Percentiles rank a stretch among this genome's conserved stretches.
Evolutionary conservation across 2,329 filamentous ascomycete species (phyloP).

Genomic region (Claviceps quebecensis): DNA sequence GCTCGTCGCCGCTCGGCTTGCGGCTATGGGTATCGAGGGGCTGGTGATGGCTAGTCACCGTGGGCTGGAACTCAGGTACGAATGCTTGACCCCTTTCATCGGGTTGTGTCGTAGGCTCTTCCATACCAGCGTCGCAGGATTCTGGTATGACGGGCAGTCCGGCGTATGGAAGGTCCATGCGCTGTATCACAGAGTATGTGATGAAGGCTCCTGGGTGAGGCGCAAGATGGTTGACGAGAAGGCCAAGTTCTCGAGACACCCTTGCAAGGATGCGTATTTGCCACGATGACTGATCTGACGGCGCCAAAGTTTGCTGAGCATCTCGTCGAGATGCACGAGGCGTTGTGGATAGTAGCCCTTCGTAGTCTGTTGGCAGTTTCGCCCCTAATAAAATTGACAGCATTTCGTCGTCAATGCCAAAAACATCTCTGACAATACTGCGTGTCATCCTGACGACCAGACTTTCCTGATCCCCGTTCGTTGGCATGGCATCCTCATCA

Average conservation of each 20-base stretch:
- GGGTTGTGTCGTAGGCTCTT: slow-evolving; percentile 13
- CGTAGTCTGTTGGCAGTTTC: slow-evolving; percentile 42
- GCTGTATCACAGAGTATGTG: slow-evolving; percentile 55
- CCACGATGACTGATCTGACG: slow-evolving; percentile 40
- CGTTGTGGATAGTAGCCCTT: slow-evolving; percentile 32
- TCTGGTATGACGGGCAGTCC: slow-evolving; percentile 56
- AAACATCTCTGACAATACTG: slow-evolving; percentile 74
- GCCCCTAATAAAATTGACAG: slow-evolving; percentile 83
- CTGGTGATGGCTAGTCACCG: slow-evolving; percentile 23
- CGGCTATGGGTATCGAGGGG: slow-evolving; percentile 23
- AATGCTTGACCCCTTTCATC: slow-evolving; percentile 11
- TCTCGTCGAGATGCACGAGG: slow-evolving; percentile 28
- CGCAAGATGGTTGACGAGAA: slow-evolving; percentile 69
- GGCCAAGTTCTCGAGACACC: slow-evolving; percentile 74
- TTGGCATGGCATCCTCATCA: slow-evolving; percentile 32
- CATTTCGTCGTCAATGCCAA: slow-evolving; percentile 78
- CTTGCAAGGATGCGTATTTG: slow-evolving; percentile 68
- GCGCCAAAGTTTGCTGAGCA: slow-evolving; percentile 15
- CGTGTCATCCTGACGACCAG: slow-evolving; percentile 72
- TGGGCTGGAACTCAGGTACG: slow-evolving; percentile 32
- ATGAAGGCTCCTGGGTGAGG: slow-evolving; percentile 75
- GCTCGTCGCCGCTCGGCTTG: slow-evolving; percentile 10
- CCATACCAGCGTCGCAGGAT: slow-evolving; percentile 20
- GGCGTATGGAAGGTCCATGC: slow-evolving; percentile 59
- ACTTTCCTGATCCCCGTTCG: slow-evolving; percentile 43